Base-by-base conservation (phyloP, 129 eudicot species). In the Escallonia herrerae region DNA sequence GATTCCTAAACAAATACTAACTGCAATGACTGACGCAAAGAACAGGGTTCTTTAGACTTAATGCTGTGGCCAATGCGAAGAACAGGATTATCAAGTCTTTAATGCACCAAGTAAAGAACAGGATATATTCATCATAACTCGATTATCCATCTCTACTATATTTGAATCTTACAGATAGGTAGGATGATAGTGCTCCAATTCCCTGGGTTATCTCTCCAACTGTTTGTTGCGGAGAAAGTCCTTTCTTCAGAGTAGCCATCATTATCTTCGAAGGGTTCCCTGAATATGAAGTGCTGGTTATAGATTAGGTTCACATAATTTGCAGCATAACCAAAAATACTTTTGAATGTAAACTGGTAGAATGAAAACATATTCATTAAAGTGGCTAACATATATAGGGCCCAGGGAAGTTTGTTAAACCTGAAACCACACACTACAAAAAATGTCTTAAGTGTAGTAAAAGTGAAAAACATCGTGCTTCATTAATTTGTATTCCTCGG, bases 121-220 rank as follows among this genome's bases (percentile, higher is more conserved):
- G 12, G 41, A 66, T 6, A 48, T 3, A 49, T 4, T 10, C 43
- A 55, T 6, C 37, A 41, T 41, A 40, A 8, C 46, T 22, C 45
- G 47, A 7, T 54, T 15, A 11, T 43, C 41, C 44, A 56, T 3
- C n/a, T 53, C 8, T 40, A 48, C 59, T 38, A 64, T 12, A 40
- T 62, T 40, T n/a, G 54, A 42, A 48, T 46, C 95, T 72, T 83
- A 89, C 96, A 61, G 80, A 74, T 60, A 78, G 75, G 71, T 86
- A 82, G 5, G 89, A 73, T 44, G 84, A 73, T 58, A 87, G 59
- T 61, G 76, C 71, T 62, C 13, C 45, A 79, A 82, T 63, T 64
- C 67, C 68, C 68, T 78, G 60, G 5, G 82, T 67, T 43, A 90
- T 72, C 48, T 83, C 74, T 76, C 56, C 64, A 50, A 82, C 40